Evolutionary conservation across 108 stramenopile species (phyloP).

Genomic region (Parietichytrium sp.): DNA sequence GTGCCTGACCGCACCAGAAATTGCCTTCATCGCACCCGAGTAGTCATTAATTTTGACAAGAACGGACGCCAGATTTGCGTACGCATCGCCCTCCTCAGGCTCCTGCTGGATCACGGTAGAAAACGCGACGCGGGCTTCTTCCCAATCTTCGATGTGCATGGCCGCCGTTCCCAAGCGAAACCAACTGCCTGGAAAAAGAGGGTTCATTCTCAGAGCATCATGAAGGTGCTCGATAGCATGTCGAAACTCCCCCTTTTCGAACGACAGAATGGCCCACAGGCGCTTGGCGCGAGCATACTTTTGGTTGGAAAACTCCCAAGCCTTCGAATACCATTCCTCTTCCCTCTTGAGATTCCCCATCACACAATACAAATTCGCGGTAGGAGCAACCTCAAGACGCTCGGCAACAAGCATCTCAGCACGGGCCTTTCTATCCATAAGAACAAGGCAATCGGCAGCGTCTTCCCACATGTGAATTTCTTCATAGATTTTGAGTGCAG

Average conservation of each 20-base stretch:
- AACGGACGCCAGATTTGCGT: constrained; percentile 87
- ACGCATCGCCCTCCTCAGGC: constrained; percentile 86
- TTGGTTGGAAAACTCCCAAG: constrained; percentile 71
- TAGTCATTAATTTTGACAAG: constrained; percentile 63
- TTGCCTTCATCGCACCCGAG: constrained; percentile 30
- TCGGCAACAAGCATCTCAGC: constrained; percentile 83
- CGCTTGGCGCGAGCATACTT: constrained; percentile 72
- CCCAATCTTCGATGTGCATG: constrained; percentile 85
- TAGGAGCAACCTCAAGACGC: constrained; percentile 64
- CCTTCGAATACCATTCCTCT: constrained; percentile 73
- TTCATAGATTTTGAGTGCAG: constrained; percentile 85
- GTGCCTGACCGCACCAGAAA: constrained; percentile 40
- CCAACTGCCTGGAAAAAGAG: constrained; percentile 79
- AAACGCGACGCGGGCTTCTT: constrained; percentile 78
- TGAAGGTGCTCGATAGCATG: constrained; percentile 65
- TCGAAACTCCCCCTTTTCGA: constrained; percentile 68
- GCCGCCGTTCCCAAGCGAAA: constrained; percentile 79
- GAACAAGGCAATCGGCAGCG: constrained; percentile 87
- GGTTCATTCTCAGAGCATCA: constrained; percentile 74
- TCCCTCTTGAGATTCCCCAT: constrained; percentile 83
- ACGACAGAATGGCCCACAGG: constrained; percentile 68
- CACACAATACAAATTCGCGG: constrained; percentile 85
- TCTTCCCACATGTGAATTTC: constrained; percentile 96
- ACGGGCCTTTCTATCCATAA: constrained; percentile 76
- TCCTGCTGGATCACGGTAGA: constrained; percentile 86